Evolutionary conservation across 2,329 filamentous ascomycete genomes (phyloP), one percentile per base, ranked within the genome.

Genomic region (Sclerotiophoma versabilis): DNA sequence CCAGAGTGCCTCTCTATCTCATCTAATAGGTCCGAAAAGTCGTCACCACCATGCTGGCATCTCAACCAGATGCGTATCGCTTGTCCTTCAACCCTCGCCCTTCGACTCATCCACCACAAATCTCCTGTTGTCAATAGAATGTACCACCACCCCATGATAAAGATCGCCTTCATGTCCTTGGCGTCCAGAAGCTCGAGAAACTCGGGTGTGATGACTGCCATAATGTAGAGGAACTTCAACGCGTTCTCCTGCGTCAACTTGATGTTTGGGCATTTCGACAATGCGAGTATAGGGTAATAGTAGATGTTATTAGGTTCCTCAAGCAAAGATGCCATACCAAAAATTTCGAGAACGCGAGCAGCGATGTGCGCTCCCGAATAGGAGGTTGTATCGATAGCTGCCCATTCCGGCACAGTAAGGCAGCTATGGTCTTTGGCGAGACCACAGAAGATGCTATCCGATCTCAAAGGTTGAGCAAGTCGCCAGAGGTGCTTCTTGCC

Each of bases 61-160:
- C 66, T 51, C n/a, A 72, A 19, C 63, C 66, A 73, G 4, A 69
- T 61, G 19, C 58, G 49, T 7, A 70, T 57, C 5, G 65, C 66
- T 34, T 49, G 50, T 1, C 66, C 66, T 34, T 71, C 68, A 3
- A 71, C 42, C 26, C 42, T 62, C 5, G 69, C 68, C 9, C 70
- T 58, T 10, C 61, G 32, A 15, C 46, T 57, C 50, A 73, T 51
- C 70, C 70, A 71, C 70, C 69, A 73, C 20, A 69, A 15, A 9
- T 62, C 57, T 1, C 60, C 63, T 17, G 57, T 36, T 3, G 54
- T 50, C 29, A 70, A 32, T 42, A 80, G 79, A 9, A 80, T 79
- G 65, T 81, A 84, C 83, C 83, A 87, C 69, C 81, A 83, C 0
- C 79, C 76, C n/a, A 87, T 67, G 29, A 87, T 60, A 10, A 86